Percentiles rank a stretch among this genome's conserved stretches.
Conservation (phyloP, 139 green algal genomes). For the Chlorella vulgaris region DNA sequence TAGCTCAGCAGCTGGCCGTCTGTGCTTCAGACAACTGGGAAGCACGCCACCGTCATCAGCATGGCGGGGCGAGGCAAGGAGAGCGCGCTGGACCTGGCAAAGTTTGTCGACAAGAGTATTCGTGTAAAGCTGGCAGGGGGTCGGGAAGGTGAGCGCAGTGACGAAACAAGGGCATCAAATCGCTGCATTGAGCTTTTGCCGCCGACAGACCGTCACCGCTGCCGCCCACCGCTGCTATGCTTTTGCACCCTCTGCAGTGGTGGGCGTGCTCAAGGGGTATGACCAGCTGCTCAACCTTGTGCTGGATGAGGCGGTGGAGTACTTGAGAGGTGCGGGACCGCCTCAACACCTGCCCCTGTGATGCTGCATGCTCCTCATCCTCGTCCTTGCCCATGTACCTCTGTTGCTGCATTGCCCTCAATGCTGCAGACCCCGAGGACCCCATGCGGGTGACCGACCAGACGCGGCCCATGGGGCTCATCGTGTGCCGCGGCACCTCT, state of each 20-base stretch:
- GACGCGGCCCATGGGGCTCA: constrained; percentile 79
- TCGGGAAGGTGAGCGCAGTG: constrained; percentile 78
- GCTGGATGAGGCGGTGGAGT: constrained; percentile 92
- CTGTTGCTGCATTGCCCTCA: not conserved
- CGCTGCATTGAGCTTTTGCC: not conserved
- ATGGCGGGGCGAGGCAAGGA: constrained; percentile 73
- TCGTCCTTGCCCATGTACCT: not conserved
- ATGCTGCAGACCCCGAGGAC: constrained; percentile 84
- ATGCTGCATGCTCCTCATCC: not conserved
- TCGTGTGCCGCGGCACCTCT: constrained; percentile 90
- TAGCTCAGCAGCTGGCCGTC: too few species aligned
- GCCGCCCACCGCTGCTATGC: not conserved
- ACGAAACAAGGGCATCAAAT: too few species aligned
- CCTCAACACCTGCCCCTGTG: not conserved
- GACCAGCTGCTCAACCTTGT: constrained; percentile 99
- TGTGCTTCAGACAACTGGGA: too few species aligned
- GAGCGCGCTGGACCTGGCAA: constrained; percentile 90
- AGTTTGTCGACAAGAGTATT: constrained; percentile 96
- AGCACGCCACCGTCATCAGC: too few species aligned
- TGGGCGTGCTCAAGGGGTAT: constrained; percentile 94
- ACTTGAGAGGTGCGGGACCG: constrained; percentile 77
- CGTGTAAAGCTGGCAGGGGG: constrained; percentile 94
- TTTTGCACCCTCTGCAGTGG: constrained; percentile 42
- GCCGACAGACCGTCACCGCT: not conserved
- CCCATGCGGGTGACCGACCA: constrained; percentile 82